Evolutionary conservation across 192 early-diverging fungal genomes (phyloP).

Genomic region (Backusella parvicylindrica): DNA sequence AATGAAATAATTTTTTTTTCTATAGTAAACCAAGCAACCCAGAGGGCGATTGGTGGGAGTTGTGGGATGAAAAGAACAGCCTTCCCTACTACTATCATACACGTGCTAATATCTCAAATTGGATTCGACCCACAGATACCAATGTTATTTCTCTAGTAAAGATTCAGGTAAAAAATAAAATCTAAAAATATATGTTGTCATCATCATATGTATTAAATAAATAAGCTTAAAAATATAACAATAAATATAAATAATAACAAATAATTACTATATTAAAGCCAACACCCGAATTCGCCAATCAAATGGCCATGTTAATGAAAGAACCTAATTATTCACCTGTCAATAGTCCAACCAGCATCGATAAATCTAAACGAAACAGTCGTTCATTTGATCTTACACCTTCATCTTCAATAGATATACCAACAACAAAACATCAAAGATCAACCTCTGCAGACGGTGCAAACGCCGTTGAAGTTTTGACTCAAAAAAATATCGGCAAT

Average conservation of each 20-base stretch:
- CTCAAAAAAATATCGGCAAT: background rate
- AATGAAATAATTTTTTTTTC: constrained; percentile 2
- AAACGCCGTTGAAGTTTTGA: background rate
- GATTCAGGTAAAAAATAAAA: constrained; percentile 52
- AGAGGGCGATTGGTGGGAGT: constrained; percentile 95
- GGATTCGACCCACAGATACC: constrained; percentile 72
- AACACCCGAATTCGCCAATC: background rate
- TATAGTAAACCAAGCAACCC: constrained; percentile 67
- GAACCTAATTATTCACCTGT: constrained; percentile 4
- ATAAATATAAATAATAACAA: background rate
- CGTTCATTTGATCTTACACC: constrained; percentile 12
- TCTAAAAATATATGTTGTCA: constrained; percentile 1
- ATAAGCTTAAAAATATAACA: background rate
- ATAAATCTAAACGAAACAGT: constrained; percentile 9
- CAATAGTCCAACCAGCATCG: background rate
- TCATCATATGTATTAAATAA: background rate
- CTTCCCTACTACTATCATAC: constrained; percentile 95
- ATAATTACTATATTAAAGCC: background rate
- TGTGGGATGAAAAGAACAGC: constrained; percentile 80
- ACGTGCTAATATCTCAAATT: constrained; percentile 81
- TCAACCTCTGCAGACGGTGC: constrained; percentile 6
- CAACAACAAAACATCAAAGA: background rate
- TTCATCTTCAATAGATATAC: background rate
- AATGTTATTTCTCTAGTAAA: constrained; percentile 70
- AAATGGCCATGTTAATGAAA: constrained; percentile 1